Base-by-base conservation (phyloP, 2,329 filamentous ascomycete genomes). In the Bipolaris cookei region DNA sequence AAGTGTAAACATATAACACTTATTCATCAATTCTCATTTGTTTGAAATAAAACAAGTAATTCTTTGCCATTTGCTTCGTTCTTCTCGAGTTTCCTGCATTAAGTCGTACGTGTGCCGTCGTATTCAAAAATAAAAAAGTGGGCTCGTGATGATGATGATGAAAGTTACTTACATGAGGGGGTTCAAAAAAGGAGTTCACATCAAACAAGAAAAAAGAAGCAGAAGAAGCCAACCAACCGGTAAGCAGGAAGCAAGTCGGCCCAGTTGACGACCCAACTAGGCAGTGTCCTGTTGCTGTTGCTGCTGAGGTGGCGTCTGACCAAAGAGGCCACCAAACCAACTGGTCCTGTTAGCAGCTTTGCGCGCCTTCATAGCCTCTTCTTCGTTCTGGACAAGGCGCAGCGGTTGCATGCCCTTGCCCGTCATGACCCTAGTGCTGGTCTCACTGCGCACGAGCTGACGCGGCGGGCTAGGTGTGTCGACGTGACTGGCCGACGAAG, bases 351-450 rank as follows among this genome's bases (percentile, higher is more conserved):
- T 82, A 11, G 76, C 78, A 34, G 74, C 74, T 57, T 80, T 81
- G 52, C 74, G 69, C 6, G 75, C 77, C 51, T 71, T 68, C 42
- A 70, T 71, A 2, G 71, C 72, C 39, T 75, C 71, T 21, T 76
- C 75, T 18, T 80, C 78, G 55, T 96, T 91, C 77, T 95, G 90
- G 44, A 98, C 92, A 28, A 99, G 83, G 14, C 94, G 85, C 63
- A 99, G 80, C 6, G 94, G 94, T 34, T 93, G 85, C 56, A 96
- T 88, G 77, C 95, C 95, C 70, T 88, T 81, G 38, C 81, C 81
- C 21, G 79, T 78, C 79, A 83, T 82, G 16, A 80, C 72, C 13
- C 76, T 76, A 3, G 68, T 66, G 43, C 65, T 60, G 11, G 66
- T 68, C 13, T 68, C 66, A 41, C 69, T 76, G 10, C 77, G 74